A percentile compares a stretch with the other conserved stretches of the same genome.
Evolutionary conservation across 1,284 basidiomycete species (phyloP).

Genomic region (Pseudozyma thailandica): DNA sequence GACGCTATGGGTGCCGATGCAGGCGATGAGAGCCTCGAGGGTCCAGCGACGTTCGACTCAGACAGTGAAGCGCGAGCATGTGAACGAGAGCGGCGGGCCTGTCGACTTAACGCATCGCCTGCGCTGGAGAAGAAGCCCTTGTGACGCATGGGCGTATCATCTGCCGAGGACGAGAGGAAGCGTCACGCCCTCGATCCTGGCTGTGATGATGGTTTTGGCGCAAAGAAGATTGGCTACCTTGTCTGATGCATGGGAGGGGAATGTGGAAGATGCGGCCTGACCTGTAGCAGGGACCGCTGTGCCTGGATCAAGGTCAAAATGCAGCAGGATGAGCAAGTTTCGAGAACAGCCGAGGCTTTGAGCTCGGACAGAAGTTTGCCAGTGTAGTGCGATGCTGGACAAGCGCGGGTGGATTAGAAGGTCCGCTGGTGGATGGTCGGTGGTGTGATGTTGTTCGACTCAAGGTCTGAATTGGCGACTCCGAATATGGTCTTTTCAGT

Average conservation of each 20-base stretch:
- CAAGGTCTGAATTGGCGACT: too few relatives aligned
- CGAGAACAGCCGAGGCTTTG: too few relatives aligned
- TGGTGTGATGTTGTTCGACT: constrained; percentile 1
- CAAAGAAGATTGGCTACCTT: constrained; percentile 13
- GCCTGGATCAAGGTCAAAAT: neutral
- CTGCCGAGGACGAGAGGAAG: constrained; percentile 35
- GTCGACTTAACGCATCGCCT: constrained; percentile 20
- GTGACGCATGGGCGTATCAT: constrained; percentile 46
- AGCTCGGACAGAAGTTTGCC: neutral
- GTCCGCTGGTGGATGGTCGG: too few relatives aligned
- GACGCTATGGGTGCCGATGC: neutral
- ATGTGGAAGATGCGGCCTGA: constrained; percentile 7
- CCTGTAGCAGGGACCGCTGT: neutral
- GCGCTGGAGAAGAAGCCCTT: constrained; percentile 36
- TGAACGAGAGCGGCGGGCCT: constrained; percentile 10
- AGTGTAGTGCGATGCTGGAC: too few relatives aligned
- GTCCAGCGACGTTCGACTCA: constrained; percentile 20
- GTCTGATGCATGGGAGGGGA: constrained; percentile 19
- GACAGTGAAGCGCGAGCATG: constrained; percentile 7
- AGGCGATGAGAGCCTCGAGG: constrained; percentile 20
- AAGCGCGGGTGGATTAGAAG: too few relatives aligned
- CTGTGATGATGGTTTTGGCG: constrained; percentile 13
- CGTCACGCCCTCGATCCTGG: constrained; percentile 27
- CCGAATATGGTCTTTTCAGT: too few relatives aligned
- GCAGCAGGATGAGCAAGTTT: neutral